Evolutionary conservation across 495 filamentous ascomycete species (phyloP), one percentile per base, ranked within the genome.

Genomic region (Penicillium cinerascens): DNA sequence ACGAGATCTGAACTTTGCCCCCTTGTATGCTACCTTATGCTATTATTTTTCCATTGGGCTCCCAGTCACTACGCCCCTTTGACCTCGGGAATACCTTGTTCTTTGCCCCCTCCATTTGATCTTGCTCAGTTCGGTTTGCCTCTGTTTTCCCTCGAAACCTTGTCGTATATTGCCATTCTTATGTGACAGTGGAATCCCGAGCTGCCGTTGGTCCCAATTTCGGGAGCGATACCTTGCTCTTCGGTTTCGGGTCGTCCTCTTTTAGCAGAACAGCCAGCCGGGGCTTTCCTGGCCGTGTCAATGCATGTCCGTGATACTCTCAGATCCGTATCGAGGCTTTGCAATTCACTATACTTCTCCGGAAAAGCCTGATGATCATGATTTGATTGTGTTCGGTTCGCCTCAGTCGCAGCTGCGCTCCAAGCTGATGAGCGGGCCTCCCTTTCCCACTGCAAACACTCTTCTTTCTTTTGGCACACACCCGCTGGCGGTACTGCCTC

Each of bases 251-350:
- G 29, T 44, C 41, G 27, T 52, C 26, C 27, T 16, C 22, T 51
- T 13, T 33, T 26, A 35, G 42, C 39, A 45, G 33, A 47, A 37
- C 35, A 44, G 49, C 33, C 44, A 22, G 66, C 66, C 63, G 61
- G 71, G 68, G 66, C 66, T 52, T 49, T 64, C 71, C 72, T 75
- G 66, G 71, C 69, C 61, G 64, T 50, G 61, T 67, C 59, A 65
- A 68, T 71, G 69, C 60, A 72, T 73, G 72, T 67, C 71, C 59
- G 69, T 62, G 56, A 68, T 63, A 64, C 67, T 74, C 58, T 67
- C 66, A 52, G 63, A 73, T 59, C 66, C 70, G 54, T 77, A 73
- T 59, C 61, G 66, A 68, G 66, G 64, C 60, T 74, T 67, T 61
- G 61, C 66, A 47, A 67, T 71, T 56, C 63, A 68, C 27, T 74